A percentile compares a stretch with the other conserved stretches of the same genome.
Conservation (phyloP, 805 yeast species). For the Saturnispora ahearnii region DNA sequence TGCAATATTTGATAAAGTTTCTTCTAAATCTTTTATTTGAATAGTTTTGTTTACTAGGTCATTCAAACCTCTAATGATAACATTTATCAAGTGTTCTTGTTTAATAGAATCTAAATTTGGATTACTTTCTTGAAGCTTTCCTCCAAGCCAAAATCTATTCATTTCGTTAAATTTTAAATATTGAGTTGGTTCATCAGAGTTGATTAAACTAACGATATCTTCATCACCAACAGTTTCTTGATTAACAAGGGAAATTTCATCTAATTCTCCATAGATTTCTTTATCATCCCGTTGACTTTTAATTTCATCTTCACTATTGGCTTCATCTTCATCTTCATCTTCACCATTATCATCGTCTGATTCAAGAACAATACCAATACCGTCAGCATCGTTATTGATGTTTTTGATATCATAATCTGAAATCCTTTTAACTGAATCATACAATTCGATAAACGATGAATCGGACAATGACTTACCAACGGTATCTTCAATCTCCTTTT, state of each 20-base stretch:
- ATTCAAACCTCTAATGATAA: slow-evolving; percentile 34
- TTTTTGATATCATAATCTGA: slow-evolving; percentile 36
- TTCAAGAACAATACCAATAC: slow-evolving; percentile 31
- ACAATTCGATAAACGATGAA: slow-evolving; percentile 37
- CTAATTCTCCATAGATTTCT: slow-evolving; percentile 16
- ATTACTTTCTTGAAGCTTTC: slow-evolving; percentile 33
- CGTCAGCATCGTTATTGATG: slow-evolving; percentile 25
- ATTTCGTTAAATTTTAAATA: slow-evolving; percentile 16
- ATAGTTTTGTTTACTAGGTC: slow-evolving; percentile 22
- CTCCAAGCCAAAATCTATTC: slow-evolving; percentile 43
- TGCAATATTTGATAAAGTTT: slow-evolving; percentile 43
- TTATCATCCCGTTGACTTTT: slow-evolving; percentile 24
- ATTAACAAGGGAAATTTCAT: slow-evolving; percentile 23
- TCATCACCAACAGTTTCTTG: slow-evolving; percentile 18
- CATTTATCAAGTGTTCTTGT: slow-evolving; percentile 29
- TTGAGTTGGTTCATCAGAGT: slow-evolving; percentile 10
- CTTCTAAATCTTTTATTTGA: slow-evolving; percentile 40
- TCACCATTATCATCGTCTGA: slow-evolving; percentile 30
- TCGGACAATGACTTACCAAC: slow-evolving; percentile 35
- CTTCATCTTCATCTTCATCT: slow-evolving; percentile 26
- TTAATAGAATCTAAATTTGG: slow-evolving; percentile 31
- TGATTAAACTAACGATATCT: slow-evolving; percentile 14
- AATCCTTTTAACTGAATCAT: slow-evolving; percentile 36
- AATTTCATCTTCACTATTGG: slow-evolving; percentile 25
- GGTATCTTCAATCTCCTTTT: slow-evolving; percentile 42